A percentile compares a stretch with the other conserved stretches of the same genome.
Evolutionary conservation across 148 eudicot species (phyloP).

Genomic region (Heliamphora exappendiculata): DNA sequence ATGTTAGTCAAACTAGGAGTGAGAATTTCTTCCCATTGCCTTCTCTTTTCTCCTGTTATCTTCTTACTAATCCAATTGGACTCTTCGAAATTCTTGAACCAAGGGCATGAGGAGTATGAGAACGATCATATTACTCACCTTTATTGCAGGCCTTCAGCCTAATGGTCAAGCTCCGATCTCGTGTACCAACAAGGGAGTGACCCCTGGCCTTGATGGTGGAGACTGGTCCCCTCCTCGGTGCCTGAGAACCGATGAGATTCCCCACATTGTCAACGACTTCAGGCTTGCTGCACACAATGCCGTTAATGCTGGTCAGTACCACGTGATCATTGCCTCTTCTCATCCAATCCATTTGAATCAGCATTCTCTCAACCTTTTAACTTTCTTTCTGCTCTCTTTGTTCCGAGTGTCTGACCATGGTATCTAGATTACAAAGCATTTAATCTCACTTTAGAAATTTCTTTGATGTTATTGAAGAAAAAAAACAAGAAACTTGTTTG

Average conservation of each 20-base stretch:
- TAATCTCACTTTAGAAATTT: no score
- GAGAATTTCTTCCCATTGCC: no score
- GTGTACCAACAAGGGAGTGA: slow-evolving; percentile 18
- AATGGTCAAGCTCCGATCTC: slow-evolving; percentile 32
- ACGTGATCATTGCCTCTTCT: background rate
- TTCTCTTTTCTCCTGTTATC: no score
- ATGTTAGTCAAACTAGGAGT: no score
- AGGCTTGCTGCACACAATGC: slow-evolving; percentile 31
- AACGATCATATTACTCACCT: no score
- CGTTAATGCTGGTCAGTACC: slow-evolving; percentile 27
- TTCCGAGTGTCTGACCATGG: no score
- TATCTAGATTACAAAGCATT: no score
- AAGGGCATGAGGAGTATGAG: no score
- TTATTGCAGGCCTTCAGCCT: slow-evolving; percentile 23
- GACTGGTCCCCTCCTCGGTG: slow-evolving; percentile 28
- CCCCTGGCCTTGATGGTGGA: slow-evolving; percentile 19
- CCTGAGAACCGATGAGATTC: slow-evolving; percentile 24
- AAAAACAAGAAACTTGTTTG: no score
- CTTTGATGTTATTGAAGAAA: no score
- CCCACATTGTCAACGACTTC: slow-evolving; percentile 27
- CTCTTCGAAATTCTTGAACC: no score
- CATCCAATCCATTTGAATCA: background rate
- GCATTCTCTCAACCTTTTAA: background rate
- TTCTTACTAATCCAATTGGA: no score
- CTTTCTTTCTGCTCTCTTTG: background rate